These are phyloP conservation scores for Coccomyxa subellipsoidea DNA, from an alignment of 163 green algal species.

Conservation along the genomic window DNA sequence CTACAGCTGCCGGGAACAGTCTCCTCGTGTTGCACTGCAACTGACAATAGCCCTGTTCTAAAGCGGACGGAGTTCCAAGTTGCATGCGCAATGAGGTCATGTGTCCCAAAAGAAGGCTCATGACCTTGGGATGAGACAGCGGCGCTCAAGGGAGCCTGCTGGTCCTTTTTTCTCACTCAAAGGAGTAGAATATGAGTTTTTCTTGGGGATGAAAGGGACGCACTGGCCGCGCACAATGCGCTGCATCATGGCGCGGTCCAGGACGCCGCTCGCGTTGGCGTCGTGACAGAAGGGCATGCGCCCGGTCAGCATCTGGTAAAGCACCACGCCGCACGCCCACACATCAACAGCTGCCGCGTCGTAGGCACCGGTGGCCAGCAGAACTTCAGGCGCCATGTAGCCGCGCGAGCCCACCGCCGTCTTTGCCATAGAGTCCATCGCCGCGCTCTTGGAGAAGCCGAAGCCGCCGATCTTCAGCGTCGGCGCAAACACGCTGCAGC, in stretches of 20 bases:
- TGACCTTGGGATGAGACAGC: neutral
- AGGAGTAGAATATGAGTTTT: too few species aligned
- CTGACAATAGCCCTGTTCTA: too few species aligned
- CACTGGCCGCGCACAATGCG: conserved; percentile 14
- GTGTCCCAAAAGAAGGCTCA: neutral
- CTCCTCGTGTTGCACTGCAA: too few species aligned
- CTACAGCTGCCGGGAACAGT: too few species aligned
- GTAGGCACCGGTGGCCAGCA: conserved; percentile 31
- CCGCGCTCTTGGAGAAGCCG: conserved; percentile 18
- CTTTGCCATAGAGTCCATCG: conserved; percentile 26
- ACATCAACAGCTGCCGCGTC: conserved; percentile 57
- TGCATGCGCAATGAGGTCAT: neutral
- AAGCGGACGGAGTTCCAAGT: too few species aligned
- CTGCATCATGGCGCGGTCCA: conserved; percentile 32
- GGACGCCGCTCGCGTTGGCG: neutral
- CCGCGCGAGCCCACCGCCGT: conserved; percentile 21
- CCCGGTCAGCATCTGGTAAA: conserved; percentile 62
- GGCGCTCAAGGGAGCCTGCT: too few species aligned
- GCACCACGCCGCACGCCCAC: conserved; percentile 62
- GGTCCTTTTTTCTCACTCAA: too few species aligned
- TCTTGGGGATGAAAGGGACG: neutral
- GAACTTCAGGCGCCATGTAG: conserved; percentile 26
- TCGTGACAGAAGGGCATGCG: conserved; percentile 11
- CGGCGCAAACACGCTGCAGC: conserved; percentile 21
- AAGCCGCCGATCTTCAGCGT: conserved; percentile 39